These are phyloP conservation scores for Aspergillus carlsbadensis DNA, from an alignment of 495 filamentous ascomycete species.

Conservation along the genomic window DNA sequence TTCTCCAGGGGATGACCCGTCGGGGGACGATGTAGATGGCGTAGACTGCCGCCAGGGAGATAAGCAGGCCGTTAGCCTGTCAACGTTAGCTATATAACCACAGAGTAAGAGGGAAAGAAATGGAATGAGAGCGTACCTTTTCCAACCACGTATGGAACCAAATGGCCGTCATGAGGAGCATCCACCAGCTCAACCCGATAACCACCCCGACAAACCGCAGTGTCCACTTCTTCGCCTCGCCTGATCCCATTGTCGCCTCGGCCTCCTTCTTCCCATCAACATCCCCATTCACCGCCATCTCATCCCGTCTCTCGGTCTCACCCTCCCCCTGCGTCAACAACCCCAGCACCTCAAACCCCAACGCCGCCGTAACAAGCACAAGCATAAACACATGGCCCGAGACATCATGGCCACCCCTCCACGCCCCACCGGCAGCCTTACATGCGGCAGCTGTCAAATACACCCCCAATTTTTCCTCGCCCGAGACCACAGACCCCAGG, in stretches of 20 bases:
- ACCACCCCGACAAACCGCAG: constrained; percentile 50
- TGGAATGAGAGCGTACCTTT: constrained; percentile 59
- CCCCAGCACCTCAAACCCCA: constrained; percentile 77
- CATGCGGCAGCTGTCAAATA: constrained; percentile 73
- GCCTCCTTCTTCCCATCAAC: constrained; percentile 30
- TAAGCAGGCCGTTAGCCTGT: constrained; percentile 24
- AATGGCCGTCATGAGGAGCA: constrained; percentile 95
- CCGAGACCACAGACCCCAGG: neutral
- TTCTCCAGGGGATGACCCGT: constrained; percentile 58
- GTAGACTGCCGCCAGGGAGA: constrained; percentile 69
- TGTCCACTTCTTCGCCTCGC: constrained; percentile 42
- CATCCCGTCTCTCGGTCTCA: constrained; percentile 41
- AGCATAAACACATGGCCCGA: constrained; percentile 94
- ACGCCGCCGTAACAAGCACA: constrained; percentile 73
- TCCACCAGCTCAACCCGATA: constrained; percentile 73
- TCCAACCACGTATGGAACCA: constrained; percentile 99
- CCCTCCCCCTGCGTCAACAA: constrained; percentile 43
- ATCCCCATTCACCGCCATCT: constrained; percentile 37
- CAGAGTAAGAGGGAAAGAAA: constrained; percentile 11
- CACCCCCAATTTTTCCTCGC: constrained; percentile 21
- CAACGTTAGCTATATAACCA: constrained; percentile 5
- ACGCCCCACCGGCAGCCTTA: constrained; percentile 74
- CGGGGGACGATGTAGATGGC: constrained; percentile 76
- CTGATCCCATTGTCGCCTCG: constrained; percentile 5
- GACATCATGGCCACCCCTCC: constrained; percentile 90